Evolutionary conservation across 495 filamentous ascomycete genomes (phyloP).

Genomic region (Hyaloscypha bicolor): DNA sequence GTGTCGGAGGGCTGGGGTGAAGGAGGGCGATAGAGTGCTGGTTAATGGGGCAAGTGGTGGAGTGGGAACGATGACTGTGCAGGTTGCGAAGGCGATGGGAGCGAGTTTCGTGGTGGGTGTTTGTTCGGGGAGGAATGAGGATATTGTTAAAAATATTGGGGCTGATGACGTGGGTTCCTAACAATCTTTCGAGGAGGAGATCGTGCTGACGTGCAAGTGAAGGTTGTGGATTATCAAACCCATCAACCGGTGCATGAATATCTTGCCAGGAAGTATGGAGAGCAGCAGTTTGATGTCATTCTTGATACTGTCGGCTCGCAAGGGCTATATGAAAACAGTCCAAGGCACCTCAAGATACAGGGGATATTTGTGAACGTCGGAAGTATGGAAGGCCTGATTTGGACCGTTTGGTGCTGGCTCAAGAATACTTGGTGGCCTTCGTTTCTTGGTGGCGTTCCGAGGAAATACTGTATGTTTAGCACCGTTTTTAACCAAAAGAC

Average conservation of each 20-base stretch:
- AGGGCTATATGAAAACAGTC: not conserved
- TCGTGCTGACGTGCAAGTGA: too few species aligned
- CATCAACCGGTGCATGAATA: not conserved
- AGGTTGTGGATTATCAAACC: not conserved
- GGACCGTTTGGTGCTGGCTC: not conserved
- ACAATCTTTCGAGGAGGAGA: too few species aligned
- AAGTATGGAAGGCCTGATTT: not conserved
- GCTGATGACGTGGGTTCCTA: too few species aligned
- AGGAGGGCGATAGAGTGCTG: too few species aligned
- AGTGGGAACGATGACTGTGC: too few species aligned
- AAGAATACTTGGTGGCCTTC: not conserved
- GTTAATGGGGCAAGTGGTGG: too few species aligned
- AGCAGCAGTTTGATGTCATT: constrained; percentile 2
- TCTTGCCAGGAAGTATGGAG: not conserved
- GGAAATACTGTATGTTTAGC: not conserved
- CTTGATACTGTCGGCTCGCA: constrained; percentile 2
- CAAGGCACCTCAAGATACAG: not conserved
- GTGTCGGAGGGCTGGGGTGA: too few species aligned
- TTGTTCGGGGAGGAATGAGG: too few species aligned
- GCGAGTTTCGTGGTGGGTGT: too few species aligned
- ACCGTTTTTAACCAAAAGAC: too few species aligned
- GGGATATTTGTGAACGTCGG: not conserved
- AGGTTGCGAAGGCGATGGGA: too few species aligned
- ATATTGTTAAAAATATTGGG: too few species aligned
- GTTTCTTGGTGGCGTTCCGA: not conserved